Conservation (phyloP, 169 alveolate species). For the Babesia gibsoni region DNA sequence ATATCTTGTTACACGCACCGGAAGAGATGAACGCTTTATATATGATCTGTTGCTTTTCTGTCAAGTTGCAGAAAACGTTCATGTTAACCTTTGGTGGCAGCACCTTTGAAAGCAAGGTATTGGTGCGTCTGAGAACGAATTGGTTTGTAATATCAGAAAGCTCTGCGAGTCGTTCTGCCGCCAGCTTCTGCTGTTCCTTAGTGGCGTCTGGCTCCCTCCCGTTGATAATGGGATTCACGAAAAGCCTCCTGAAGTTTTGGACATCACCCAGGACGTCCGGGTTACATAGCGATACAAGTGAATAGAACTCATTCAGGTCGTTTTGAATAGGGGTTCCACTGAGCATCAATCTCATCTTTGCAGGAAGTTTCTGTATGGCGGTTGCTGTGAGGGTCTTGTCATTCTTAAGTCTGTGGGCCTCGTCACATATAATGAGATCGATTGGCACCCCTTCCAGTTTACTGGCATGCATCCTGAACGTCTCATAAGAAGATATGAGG, state of each 20-base stretch:
- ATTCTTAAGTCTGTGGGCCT: conserved; percentile 93
- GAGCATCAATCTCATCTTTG: conserved; percentile 85
- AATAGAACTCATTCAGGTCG: conserved; percentile 85
- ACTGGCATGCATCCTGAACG: conserved; percentile 84
- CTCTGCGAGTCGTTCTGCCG: conserved; percentile 82
- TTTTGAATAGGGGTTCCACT: conserved; percentile 90
- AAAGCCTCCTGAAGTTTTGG: conserved; percentile 68
- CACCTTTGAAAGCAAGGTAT: conserved; percentile 83
- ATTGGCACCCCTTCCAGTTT: conserved; percentile 85
- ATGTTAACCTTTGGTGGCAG: conserved; percentile 85
- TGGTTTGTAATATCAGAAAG: conserved; percentile 85
- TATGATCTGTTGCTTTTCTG: conserved; percentile 79
- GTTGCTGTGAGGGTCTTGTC: conserved; percentile 87
- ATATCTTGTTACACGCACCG: conserved; percentile 40
- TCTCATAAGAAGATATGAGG: conserved; percentile 89
- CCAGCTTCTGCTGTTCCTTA: conserved; percentile 80
- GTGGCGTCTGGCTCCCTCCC: conserved; percentile 91
- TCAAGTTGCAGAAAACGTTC: conserved; percentile 82
- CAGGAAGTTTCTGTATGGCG: conserved; percentile 83
- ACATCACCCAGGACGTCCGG: conserved; percentile 86
- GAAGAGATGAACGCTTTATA: conserved; percentile 70
- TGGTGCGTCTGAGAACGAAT: conserved; percentile 86
- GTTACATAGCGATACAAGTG: conserved; percentile 84
- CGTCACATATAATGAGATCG: conserved; percentile 93
- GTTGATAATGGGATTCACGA: conserved; percentile 82